These are phyloP conservation scores for Chalciporus piperatus DNA, from an alignment of 768 basidiomycete genomes.

Conservation along the genomic window DNA sequence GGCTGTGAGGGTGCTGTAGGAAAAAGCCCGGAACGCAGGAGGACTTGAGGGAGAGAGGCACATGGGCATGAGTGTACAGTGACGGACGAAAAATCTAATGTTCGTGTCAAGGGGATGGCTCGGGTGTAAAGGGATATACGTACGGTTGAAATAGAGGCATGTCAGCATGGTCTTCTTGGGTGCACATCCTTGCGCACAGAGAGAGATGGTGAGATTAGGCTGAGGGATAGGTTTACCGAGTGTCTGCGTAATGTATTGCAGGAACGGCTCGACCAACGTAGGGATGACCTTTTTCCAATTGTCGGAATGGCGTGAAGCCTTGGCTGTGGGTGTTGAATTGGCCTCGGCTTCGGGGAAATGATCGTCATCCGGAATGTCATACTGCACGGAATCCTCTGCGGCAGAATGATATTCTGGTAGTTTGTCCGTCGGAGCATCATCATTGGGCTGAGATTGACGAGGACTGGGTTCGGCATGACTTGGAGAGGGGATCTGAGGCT, in stretches of 20 bases:
- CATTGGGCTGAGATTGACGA: too few relatives aligned
- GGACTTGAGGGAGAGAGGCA: slow-evolving; percentile 16
- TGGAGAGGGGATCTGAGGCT: too few relatives aligned
- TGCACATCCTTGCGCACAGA: neutral
- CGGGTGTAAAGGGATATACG: neutral
- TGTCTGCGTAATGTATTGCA: neutral
- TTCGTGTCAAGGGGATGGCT: neutral
- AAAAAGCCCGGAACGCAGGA: slow-evolving; percentile 33
- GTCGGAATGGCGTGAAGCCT: neutral
- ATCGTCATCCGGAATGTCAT: neutral
- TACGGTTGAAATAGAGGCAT: slow-evolving; percentile 3
- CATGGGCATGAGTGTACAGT: slow-evolving; percentile 24
- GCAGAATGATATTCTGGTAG: neutral
- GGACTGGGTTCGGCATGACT: too few relatives aligned
- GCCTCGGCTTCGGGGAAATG: too few relatives aligned
- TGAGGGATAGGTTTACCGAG: neutral
- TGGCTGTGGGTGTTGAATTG: neutral
- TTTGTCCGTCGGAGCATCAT: neutral
- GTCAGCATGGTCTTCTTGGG: neutral
- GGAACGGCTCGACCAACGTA: neutral
- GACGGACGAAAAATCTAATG: slow-evolving; percentile 15
- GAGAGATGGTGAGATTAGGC: neutral
- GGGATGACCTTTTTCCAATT: slow-evolving; percentile 1
- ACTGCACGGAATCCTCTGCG: neutral
- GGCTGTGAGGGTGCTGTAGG: slow-evolving; percentile 28